Base-by-base conservation (phyloP, 2,329 filamentous ascomycete species). In the Sclerotiophoma versabilis region DNA sequence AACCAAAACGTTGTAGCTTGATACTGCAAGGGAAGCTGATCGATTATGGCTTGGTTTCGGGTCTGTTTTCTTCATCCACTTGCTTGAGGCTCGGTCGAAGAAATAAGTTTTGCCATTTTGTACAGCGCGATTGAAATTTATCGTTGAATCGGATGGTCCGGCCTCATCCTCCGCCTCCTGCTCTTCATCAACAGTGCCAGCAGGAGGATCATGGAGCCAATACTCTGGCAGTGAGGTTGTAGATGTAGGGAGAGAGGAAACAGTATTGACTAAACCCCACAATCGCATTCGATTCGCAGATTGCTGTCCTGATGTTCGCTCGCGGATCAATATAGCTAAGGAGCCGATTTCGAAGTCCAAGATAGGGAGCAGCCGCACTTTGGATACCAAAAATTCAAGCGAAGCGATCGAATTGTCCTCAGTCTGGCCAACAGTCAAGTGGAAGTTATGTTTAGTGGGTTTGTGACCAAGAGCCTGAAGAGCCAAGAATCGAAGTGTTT, bases 381-480 rank as follows among this genome's bases (percentile, higher is more conserved):
- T 87, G 17, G 81, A 75, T 4, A 84, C 54, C 5, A 87, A 68
- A 27, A 80, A 83, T 7, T 80, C 74, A 54, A 83, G 80, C n/a
- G 78, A 71, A 15, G 77, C 75, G 5, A 76, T 71, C 4, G 73
- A 66, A 9, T 73, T 61, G 20, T 84, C 78, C 29, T 81, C 77
- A 34, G 78, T 84, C 62, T 89, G 86, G 0, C 83, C 87, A 20
- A 89, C 72, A 0, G 84, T 88, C 71, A 89, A 71, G 67, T 89
- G 86, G 72, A 49, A 84, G 65, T 27, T 65, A 37, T 49, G 62
- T 19, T 49, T 37, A 17, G 49, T 49, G 26, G 49, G 33, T 2
- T 23, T 15, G n/a, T 70, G 65, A 6, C 64, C 68, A 25, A 75
- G 53, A 22, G 69, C 65, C 33, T 63, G 43, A 12, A 73, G 45